Conservation (phyloP, 768 basidiomycete genomes). For the Lentinula sp. region DNA sequence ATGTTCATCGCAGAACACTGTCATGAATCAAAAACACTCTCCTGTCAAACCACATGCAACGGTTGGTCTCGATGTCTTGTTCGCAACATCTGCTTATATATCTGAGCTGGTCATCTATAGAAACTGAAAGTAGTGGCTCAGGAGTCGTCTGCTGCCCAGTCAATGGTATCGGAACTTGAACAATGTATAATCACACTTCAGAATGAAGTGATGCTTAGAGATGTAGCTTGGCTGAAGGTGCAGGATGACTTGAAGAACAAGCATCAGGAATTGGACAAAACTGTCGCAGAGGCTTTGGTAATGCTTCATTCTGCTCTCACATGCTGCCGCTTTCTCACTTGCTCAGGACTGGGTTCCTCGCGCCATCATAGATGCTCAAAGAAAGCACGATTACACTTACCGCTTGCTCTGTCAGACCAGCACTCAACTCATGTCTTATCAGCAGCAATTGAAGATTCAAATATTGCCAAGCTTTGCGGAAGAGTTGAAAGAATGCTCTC, state of each 20-base stretch:
- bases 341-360: background rate
- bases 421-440: background rate
- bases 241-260: background rate
- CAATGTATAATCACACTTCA: background rate
- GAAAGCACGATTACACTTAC: background rate
- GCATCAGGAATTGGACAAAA: background rate
- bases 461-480: background rate
- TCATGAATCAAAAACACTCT: too few relatives aligned
- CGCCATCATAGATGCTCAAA: background rate
- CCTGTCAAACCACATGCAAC: too few relatives aligned
- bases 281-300: background rate
- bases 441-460: background rate
- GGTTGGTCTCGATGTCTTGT: too few relatives aligned
- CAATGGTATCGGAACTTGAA: background rate
- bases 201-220: background rate
- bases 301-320: background rate
- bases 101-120: background rate
- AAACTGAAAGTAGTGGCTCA: background rate
- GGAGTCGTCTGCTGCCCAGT: background rate
- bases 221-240: background rate
- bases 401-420: background rate
- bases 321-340: background rate
- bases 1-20: too few relatives aligned
- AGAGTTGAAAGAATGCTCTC: background rate
- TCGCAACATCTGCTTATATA: too few relatives aligned